phyloP scores from a whole-genome alignment of 345 rosid species.

The Rhizophora mangle region DNA sequence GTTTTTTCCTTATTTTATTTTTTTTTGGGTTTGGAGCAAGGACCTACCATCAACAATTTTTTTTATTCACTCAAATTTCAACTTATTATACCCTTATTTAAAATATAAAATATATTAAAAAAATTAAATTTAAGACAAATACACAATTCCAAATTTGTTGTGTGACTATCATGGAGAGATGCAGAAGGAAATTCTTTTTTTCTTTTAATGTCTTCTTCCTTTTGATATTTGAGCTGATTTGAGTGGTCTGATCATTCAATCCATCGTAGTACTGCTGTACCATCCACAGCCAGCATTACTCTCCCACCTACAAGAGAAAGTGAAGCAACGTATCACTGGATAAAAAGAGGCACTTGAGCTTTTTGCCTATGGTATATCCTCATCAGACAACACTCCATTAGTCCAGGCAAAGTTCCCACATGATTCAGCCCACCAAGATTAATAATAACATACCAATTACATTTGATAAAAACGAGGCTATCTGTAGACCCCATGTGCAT shows the following conservation, averaged over 20 bases:
- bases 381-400: neutral
- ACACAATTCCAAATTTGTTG: too few relatives aligned
- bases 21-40: too few relatives aligned
- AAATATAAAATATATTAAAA: too few relatives aligned
- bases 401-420: slow-evolving; percentile 4
- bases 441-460: too few relatives aligned
- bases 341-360: neutral
- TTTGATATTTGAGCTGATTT: slow-evolving; percentile 19
- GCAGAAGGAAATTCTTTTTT: neutral
- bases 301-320: neutral
- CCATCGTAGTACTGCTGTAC: neutral
- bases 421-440: neutral
- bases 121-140: too few relatives aligned
- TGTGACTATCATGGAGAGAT: neutral
- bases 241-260: slow-evolving; percentile 29
- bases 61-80: too few relatives aligned
- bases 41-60: too few relatives aligned
- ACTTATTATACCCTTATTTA: too few relatives aligned
- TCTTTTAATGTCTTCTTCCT: neutral
- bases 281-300: slow-evolving; percentile 4
- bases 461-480: too few relatives aligned
- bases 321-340: neutral
- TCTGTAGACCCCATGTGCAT: neutral
- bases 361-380: slow-evolving; percentile 3
- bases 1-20: too few relatives aligned